Conservation (phyloP, 2,329 filamentous ascomycete species). For the Cordyceps militaris region DNA sequence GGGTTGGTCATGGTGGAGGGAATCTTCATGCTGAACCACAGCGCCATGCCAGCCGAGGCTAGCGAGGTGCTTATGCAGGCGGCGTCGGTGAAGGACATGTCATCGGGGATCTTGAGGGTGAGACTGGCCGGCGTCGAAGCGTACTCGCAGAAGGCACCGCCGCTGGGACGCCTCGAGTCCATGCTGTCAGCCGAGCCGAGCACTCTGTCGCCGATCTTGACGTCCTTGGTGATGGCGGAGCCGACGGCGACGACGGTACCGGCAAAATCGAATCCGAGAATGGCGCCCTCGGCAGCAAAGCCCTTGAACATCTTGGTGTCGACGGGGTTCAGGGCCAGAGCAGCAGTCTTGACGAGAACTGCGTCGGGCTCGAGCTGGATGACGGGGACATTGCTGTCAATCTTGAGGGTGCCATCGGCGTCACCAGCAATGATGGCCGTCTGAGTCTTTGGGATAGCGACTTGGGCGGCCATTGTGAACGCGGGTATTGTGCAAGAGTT, state of each 20-base stretch:
- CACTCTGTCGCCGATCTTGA: constrained; percentile 22
- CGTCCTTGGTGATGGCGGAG: not conserved
- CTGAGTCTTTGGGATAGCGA: constrained; percentile 8
- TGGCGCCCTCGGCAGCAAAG: constrained; percentile 21
- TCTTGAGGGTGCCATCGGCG: constrained; percentile 5
- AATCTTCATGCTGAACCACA: constrained; percentile 25
- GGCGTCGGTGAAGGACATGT: constrained; percentile 20
- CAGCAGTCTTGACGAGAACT: constrained; percentile 20
- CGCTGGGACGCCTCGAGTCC: constrained; percentile 15
- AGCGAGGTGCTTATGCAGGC: constrained; percentile 21
- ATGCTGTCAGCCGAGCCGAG: constrained; percentile 20
- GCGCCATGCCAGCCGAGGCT: constrained; percentile 23
- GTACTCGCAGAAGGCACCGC: constrained; percentile 27
- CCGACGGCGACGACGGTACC: constrained; percentile 25
- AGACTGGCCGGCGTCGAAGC: constrained; percentile 18
- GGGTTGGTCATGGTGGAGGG: constrained; percentile 17
- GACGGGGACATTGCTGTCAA: constrained; percentile 1
- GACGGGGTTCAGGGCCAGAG: constrained; percentile 30
- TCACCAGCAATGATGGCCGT: constrained; percentile 10
- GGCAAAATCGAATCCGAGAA: constrained; percentile 28
- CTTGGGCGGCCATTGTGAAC: constrained; percentile 9
- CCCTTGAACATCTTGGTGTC: constrained; percentile 28
- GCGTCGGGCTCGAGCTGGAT: constrained; percentile 12
- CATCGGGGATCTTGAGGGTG: constrained; percentile 20
- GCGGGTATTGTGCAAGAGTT: not conserved